phyloP scores from a whole-genome alignment of 2,329 filamentous ascomycete genomes.

The Leptographium galeiforme region DNA sequence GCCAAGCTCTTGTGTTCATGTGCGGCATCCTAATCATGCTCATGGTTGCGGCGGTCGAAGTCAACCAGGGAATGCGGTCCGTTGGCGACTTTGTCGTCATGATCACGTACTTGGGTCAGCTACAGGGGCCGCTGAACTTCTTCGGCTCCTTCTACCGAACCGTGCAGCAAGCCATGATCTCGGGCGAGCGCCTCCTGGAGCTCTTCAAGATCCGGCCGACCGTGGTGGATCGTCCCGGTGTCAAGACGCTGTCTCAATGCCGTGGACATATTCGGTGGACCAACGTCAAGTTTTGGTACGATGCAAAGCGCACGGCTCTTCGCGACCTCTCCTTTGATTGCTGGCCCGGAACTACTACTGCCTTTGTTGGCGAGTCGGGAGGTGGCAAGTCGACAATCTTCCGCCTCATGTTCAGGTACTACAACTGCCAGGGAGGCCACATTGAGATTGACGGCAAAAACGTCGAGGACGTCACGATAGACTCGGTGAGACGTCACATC shows the following conservation, averaged over 20 bases:
- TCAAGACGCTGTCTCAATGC: constrained; percentile 50
- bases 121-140: constrained; percentile 72
- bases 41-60: constrained; percentile 65
- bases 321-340: constrained; percentile 77
- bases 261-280: constrained; percentile 76
- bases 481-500: constrained; percentile 82
- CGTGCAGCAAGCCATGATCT: constrained; percentile 94
- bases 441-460: constrained; percentile 78
- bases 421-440: constrained; percentile 67
- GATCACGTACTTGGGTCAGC: constrained; percentile 65
- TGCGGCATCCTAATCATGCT: constrained; percentile 58
- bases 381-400: constrained; percentile 96
- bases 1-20: constrained; percentile 70
- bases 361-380: constrained; percentile 90
- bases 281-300: constrained; percentile 83
- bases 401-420: constrained; percentile 90
- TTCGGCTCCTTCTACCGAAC: constrained; percentile 93
- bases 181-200: constrained; percentile 86
- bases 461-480: constrained; percentile 77
- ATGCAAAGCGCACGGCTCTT: constrained; percentile 71
- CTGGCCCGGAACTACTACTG: constrained; percentile 80
- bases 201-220: constrained; percentile 93
- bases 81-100: constrained; percentile 62
- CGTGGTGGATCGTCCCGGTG: constrained; percentile 63
- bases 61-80: constrained; percentile 48